These are phyloP conservation scores for Mycena filopes DNA, from an alignment of 768 basidiomycete species.

Conservation along the genomic window DNA sequence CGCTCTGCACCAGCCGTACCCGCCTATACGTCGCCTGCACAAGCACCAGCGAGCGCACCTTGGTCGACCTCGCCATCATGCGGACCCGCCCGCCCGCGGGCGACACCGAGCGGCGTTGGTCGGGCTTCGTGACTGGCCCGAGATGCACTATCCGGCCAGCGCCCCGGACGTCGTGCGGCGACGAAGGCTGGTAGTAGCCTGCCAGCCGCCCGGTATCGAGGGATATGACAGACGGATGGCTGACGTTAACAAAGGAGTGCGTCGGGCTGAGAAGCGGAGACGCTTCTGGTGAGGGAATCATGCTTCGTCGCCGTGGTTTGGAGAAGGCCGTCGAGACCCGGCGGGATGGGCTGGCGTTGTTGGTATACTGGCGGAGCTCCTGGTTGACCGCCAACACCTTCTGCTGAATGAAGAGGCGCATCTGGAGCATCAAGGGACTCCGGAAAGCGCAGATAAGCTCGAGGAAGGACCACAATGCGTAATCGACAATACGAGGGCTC, in stretches of 20 bases:
- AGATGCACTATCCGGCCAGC: slow-evolving; percentile 61
- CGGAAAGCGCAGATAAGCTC: slow-evolving; percentile 73
- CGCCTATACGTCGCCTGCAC: slow-evolving; percentile 68
- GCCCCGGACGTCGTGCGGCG: slow-evolving; percentile 48
- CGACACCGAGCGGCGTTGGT: slow-evolving; percentile 27
- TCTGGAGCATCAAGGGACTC: slow-evolving; percentile 70
- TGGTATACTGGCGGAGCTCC: slow-evolving; percentile 53
- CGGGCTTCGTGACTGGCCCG: slow-evolving; percentile 31
- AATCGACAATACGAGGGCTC: slow-evolving; percentile 73
- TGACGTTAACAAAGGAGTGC: slow-evolving; percentile 38
- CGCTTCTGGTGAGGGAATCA: slow-evolving; percentile 58
- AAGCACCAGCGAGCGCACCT: slow-evolving; percentile 62
- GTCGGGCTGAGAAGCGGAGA: slow-evolving; percentile 54
- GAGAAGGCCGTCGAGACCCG: slow-evolving; percentile 65
- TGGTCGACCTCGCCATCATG: slow-evolving; percentile 48
- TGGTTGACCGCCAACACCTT: slow-evolving; percentile 66
- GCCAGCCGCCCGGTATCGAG: slow-evolving; percentile 48
- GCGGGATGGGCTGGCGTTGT: slow-evolving; percentile 41
- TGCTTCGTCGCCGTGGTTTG: slow-evolving; percentile 61
- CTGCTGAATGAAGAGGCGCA: slow-evolving; percentile 74
- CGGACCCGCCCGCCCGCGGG: slow-evolving; percentile 37
- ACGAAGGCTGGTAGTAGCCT: slow-evolving; percentile 52
- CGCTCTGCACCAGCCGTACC: slow-evolving; percentile 69
- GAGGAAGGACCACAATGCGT: slow-evolving; percentile 76
- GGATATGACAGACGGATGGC: slow-evolving; percentile 31